Base-by-base conservation (phyloP, 2,329 filamentous ascomycete species). In the Colletotrichum sp. region DNA sequence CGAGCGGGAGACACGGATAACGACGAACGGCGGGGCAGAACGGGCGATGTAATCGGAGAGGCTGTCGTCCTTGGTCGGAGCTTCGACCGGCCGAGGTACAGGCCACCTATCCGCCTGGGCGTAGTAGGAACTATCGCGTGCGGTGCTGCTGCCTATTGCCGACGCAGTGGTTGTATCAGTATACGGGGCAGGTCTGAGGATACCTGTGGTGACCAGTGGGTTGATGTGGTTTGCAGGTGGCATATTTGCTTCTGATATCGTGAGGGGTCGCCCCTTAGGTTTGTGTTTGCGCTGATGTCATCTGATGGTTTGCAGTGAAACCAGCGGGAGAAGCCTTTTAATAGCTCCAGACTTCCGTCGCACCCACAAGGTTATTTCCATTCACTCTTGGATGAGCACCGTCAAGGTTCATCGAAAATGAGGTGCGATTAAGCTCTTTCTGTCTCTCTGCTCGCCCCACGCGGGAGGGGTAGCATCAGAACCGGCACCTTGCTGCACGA, bases 31-130 rank as follows among this genome's bases (percentile, higher is more conserved):
- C 10, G n/a, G 44, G n/a, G 44, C 0, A 13, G 44, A 13, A 8
- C 6, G 10, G 10, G n/a, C 16, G 10, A 13, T 52, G 6, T 12
- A 8, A 13, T 52, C n/a, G 44, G 1, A 21, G 44, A 21, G 10
- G n/a, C 1, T 0, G 3, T 52, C 6, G 44, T 13, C n/a, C 6
- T 52, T 0, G 0, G 10, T 52, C 1, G 0, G n/a, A 52, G n/a
- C n/a, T 52, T 13, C 44, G 0, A 1, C 44, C 44, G 44, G 12
- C 21, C 10, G 44, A 0, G 10, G n/a, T 1, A 1, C 10, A 52
- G n/a, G 10, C 44, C 44, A 8, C n/a, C 44, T 13, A 21, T 52
- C 6, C 6, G 2, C 12, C 10, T 52, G 18, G 10, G 10, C 44
- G n/a, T 21, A 12, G 44, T 21, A 13, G 4, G n/a, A 52, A 0